phyloP scores from a whole-genome alignment of 805 yeast genomes.

The Trichomonascus vanleenenianus region DNA sequence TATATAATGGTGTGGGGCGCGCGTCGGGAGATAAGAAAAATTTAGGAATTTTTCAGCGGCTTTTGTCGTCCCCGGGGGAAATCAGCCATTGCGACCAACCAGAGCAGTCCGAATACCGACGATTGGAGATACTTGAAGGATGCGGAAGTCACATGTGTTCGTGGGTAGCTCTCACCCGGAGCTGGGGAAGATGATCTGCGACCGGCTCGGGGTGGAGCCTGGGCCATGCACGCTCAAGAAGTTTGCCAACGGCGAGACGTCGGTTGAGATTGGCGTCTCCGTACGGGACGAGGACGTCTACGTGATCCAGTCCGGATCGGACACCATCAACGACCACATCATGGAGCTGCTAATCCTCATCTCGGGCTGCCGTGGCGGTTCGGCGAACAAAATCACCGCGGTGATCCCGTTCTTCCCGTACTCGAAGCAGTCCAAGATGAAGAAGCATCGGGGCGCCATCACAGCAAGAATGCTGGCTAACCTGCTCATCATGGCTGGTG shows the following conservation, averaged over 20 bases:
- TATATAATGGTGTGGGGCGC: too few species aligned
- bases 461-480: slow-evolving; percentile 97
- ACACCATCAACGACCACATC: slow-evolving; percentile 82
- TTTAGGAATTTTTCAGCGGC: too few species aligned
- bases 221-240: slow-evolving; percentile 89
- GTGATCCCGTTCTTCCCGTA: slow-evolving; percentile 97
- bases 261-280: slow-evolving; percentile 89
- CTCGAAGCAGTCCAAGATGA: slow-evolving; percentile 96
- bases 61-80: too few species aligned
- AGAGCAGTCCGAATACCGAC: too few species aligned
- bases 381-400: slow-evolving; percentile 95
- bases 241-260: slow-evolving; percentile 96
- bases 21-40: too few species aligned
- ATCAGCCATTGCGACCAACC: too few species aligned
- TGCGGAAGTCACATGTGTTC: slow-evolving; percentile 97
- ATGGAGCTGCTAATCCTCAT: slow-evolving; percentile 93
- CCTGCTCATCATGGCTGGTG: slow-evolving; percentile 94
- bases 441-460: slow-evolving; percentile 97
- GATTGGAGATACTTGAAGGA: slow-evolving; percentile 25
- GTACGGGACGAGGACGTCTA: slow-evolving; percentile 97
- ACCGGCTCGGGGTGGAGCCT: slow-evolving; percentile 82
- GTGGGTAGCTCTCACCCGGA: slow-evolving; percentile 97
- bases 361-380: slow-evolving; percentile 95
- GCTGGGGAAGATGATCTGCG: slow-evolving; percentile 83
- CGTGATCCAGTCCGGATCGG: slow-evolving; percentile 84